These are phyloP conservation scores for Zoysia matrella DNA, from an alignment of 202 grass and related monocot genomes.

Conservation along the genomic window DNA sequence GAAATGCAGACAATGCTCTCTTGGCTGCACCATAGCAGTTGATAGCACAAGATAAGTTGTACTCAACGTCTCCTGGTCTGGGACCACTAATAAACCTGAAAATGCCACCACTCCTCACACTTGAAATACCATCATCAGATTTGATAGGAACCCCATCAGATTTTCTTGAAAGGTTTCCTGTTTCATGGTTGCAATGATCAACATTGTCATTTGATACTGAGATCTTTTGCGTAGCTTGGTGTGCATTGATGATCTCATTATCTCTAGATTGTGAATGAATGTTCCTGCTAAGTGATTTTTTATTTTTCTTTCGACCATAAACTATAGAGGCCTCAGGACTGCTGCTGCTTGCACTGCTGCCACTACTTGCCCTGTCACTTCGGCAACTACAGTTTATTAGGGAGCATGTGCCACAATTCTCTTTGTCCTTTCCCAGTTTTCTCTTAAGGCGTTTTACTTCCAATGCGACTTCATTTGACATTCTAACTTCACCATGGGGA, in stretches of 20 bases:
- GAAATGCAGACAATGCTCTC: conserved; percentile 49
- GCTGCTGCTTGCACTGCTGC: conserved; percentile 94
- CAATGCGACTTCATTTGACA: conserved; percentile 98
- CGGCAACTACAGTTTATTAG: conserved; percentile 99
- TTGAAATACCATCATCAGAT: conserved; percentile 51
- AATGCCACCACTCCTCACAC: conserved; percentile 77
- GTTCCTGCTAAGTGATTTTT: conserved; percentile 61
- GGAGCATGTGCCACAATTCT: conserved; percentile 83
- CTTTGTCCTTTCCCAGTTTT: conserved; percentile 81
- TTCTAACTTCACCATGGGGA: conserved; percentile 57
- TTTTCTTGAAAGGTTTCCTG: conserved; percentile 29
- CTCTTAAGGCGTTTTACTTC: conserved; percentile 96
- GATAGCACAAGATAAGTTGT: conserved; percentile 78
- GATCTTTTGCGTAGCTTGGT: conserved; percentile 30
- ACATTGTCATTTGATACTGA: conserved; percentile 26
- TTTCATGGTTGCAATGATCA: conserved; percentile 21
- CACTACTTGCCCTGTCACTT: conserved; percentile 84
- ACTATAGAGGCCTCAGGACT: conserved; percentile 52
- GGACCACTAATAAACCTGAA: conserved; percentile 89
- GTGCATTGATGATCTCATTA: conserved; percentile 36
- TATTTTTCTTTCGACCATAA: conserved; percentile 74
- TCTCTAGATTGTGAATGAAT: conserved; percentile 44
- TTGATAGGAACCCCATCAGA: not conserved
- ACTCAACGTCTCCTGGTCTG: conserved; percentile 74
- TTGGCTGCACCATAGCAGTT: conserved; percentile 71